Evolutionary conservation across 2,329 filamentous ascomycete species (phyloP), one percentile per base, ranked within the genome.

Genomic region (Aspergillus sp.): DNA sequence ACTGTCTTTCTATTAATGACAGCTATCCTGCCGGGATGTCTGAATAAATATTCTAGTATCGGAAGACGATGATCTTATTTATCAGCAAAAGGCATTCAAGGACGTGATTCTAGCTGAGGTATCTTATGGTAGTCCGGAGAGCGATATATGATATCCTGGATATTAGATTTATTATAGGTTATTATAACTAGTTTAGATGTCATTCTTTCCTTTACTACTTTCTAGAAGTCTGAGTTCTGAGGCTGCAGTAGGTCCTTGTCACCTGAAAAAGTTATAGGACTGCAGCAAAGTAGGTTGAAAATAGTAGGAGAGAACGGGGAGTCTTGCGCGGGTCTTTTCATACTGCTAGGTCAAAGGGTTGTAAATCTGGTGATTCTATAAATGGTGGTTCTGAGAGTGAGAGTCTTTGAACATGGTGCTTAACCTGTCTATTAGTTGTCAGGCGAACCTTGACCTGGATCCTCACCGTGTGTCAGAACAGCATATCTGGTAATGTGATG

Each of bases 401-500:
- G 44, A 46, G 44, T 46, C 44, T 46, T 46, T 3, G 9, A 46
- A n/a, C 44, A 23, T 46, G 44, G 44, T 23, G 44, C 44, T 46
- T 33, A 46, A 31, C 44, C 44, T 25, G 11, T 46, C 44, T 25
- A 31, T 46, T 25, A 46, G 11, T n/a, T 25, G 44, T 17, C 23
- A 1, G 44, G 44, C 23, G 11, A 25, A 1, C 44, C 44, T 31
- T n/a, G 44, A 9, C 44, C 44, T 3, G 44, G 44, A 33, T 46
- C 44, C 44, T 46, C 44, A 7, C 0, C 44, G 25, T 14, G 44
- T 45, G 50, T 35, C 39, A 39, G 37, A 52, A 41, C 19, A 41
- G 50, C 50, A 52, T 52, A 41, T 52, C 50, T 12, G 50, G 37
- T 23, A 52, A 52, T 52, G 50, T 31, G 23, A 52, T 41, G 17